Base-by-base conservation (phyloP, 495 filamentous ascomycete species). In the Bryoglossum gracile region DNA sequence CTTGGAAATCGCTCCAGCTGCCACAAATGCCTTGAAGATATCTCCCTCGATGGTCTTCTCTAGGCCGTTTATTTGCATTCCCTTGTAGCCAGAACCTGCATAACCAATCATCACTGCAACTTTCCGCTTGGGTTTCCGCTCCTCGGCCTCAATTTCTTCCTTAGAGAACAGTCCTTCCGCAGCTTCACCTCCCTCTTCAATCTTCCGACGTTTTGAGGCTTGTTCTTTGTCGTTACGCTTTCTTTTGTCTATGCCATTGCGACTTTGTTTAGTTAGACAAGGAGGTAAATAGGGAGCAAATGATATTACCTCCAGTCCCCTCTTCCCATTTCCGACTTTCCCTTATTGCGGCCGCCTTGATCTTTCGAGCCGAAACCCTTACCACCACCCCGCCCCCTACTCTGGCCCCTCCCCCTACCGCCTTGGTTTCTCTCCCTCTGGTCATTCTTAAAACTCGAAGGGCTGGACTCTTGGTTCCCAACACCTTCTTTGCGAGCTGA, bases 41-140 rank as follows among this genome's bases (percentile, higher is more conserved):
- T 98, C 92, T n/a, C 92, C 89, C 63, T 97, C 92, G 47, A 98
- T 96, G 1, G 89, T 97, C 69, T 88, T 90, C 53, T 94, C 82
- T 30, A 83, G 66, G 44, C 67, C 65, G 56, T 76, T 78, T 50
- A 96, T 80, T 64, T 98, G 92, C 77, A 98, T 90, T 50, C 92
- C 92, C 65, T 86, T 89, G 67, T 98, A 98, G 11, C 94, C 94
- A n/a, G 86, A 94, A 21, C 92, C 92, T 18, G 88, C 87, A 62
- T 98, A 98, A 4, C 94, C 91, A 53, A 98, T 78, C 70, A 97
- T 64, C 13, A 98, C 86, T 16, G 92, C 94, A 21, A 94, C 92
- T 68, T 98, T 98, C 60, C 86, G 81, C 71, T 98, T 97, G 3
- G 92, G 92, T 39, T 80, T 82, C 40, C 90, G 78, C 58, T 82